Percentiles rank a stretch among this genome's conserved stretches.
These are phyloP conservation scores for Monosporozyma yasuniensis DNA, from an alignment of 805 yeast genomes.

Conservation along the genomic window DNA sequence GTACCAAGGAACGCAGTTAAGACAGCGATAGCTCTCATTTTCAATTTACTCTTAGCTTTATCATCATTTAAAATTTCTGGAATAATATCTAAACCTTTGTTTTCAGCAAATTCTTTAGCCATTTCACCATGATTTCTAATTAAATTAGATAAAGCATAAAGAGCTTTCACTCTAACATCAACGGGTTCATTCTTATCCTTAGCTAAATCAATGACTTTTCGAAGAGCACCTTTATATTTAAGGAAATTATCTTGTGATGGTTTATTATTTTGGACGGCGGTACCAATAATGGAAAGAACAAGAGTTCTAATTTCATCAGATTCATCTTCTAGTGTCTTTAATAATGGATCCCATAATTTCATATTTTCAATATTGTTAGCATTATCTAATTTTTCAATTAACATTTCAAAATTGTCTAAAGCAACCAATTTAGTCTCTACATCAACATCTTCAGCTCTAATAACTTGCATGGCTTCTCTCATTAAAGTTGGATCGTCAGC, in stretches of 20 bases:
- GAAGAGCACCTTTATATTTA: conserved; percentile 41
- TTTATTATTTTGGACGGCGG: conserved; percentile 88
- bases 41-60: conserved; percentile 32
- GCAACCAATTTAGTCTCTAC: conserved; percentile 63
- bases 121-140: conserved; percentile 59
- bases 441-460: conserved; percentile 48
- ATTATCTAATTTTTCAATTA: conserved; percentile 86
- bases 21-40: conserved; percentile 47
- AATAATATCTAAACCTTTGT: conserved; percentile 56
- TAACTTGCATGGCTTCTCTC: conserved; percentile 64
- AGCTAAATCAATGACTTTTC: conserved; percentile 38
- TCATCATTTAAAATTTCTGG: conserved; percentile 24
- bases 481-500: conserved; percentile 85
- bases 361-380: conserved; percentile 85
- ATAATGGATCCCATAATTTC: conserved; percentile 68
- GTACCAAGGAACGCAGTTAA: conserved; percentile 53
- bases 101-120: conserved; percentile 44
- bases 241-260: conserved; percentile 60
- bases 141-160: conserved; percentile 69
- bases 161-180: conserved; percentile 48
- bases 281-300: conserved; percentile 72
- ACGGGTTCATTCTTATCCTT: conserved; percentile 18
- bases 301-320: conserved; percentile 41
- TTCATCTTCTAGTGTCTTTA: conserved; percentile 42
- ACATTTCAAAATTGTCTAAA: conserved; percentile 85